Base-by-base conservation (phyloP, 176 grass and related monocot species). In the Triticum monococcum region DNA sequence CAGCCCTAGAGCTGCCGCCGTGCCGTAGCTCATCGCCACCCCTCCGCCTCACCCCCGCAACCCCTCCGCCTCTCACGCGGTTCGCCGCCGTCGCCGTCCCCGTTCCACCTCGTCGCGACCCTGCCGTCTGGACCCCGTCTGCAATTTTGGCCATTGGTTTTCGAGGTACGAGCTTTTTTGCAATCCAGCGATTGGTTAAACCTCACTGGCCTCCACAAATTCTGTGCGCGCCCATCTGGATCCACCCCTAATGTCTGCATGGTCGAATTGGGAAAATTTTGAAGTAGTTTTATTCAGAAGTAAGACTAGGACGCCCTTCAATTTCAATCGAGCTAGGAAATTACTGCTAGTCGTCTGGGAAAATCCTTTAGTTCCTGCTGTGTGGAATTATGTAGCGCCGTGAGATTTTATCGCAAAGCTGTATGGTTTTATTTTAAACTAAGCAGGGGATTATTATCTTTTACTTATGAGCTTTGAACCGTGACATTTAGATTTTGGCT, bases 71-170 rank as follows among this genome's bases (percentile, higher is more conserved):
- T 76, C 48, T 30, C 72, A 52, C 43, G 43, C 72, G 43, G 24
- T 16, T 52, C 45, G 45, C 72, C 72, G 72, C 72, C 72, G 52
- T 76, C 72, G 25, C 45, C 72, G 43, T 52, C 18, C 25, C 25
- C 72, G 25, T 76, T 31, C 45, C 9, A 76, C 72, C 45, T 76
- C 72, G 5, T 26, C 72, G 43, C 72, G 72, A 11, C 25, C 72
- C 14, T 76, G 45, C 72, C 48, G 72, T 76, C 43, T 30, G 72
- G 45, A 20, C 72, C 45, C 14, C 43, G 43, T 52, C 43, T 9
- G 25, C 72, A 76, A 31, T 52, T 76, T 76, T 20, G 72, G 72
- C 72, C 72, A 76, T 76, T 76, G 45, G 72, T 76, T 50, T 50
- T 52, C 17, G 72, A 76, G 72, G 72, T 76, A 76, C 4, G 72